Evolutionary conservation across 2,329 filamentous ascomycete genomes (phyloP), one percentile per base, ranked within the genome.

Genomic region (Alternaria metachromatica): DNA sequence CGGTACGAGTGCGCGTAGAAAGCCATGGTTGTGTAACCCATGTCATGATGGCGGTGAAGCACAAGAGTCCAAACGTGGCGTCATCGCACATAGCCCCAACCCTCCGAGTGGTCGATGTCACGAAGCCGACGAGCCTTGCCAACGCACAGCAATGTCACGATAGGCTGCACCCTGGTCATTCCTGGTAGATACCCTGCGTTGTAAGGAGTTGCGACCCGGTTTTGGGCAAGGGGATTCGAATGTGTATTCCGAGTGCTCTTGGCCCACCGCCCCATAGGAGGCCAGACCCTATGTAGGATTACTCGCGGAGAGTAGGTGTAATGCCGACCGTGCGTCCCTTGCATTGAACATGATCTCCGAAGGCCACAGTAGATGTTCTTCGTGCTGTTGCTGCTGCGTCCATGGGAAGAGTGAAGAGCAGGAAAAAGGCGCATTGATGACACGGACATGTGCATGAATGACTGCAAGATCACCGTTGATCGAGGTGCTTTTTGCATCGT

Each of bases 31-130:
- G 54, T 46, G 49, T 30, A 49, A 58, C 18, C 28, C 46, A 20
- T 58, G 65, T 62, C 57, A 62, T 60, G 60, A 56, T 62, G 60
- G 68, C 68, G 68, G 68, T 70, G 68, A 63, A 59, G 62, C 60
- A 51, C 45, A 37, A 57, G 43, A 30, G 46, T 51, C 56, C 43
- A 23, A 63, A 58, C 58, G 65, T 70, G 64, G 41, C 68, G 68
- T 70, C 68, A 70, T 70, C 28, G 55, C 48, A 63, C 60, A 62
- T 64, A 41, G 25, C 30, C 43, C 45, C 50, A 49, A 55, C 43
- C 46, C 18, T 37, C 51, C 44, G 57, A 56, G 60, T 64, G 59
- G 48, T 55, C 60, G 48, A 60, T 60, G 21, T 18, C 51, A 44
- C 23, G 48, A 60, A 54, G 46, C 58, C 62, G 62, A 62, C 53